Percentiles rank a stretch among this genome's conserved stretches.
Conservation (phyloP, 164 flowering plant genomes). For the Stephania yunnanensis region DNA sequence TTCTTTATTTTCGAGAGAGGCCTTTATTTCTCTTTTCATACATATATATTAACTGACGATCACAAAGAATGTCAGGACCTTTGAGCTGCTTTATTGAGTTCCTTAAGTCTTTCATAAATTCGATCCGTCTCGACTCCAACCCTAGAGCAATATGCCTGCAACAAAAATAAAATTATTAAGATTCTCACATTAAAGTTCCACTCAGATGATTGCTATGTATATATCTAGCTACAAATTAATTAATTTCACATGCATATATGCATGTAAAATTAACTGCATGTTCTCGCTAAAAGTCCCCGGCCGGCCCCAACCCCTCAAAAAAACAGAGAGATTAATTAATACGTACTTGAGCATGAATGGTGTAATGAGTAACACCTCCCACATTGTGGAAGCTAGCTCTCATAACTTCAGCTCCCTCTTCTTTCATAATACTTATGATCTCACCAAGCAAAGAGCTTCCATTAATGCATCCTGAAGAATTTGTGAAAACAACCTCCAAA, state of each 20-base stretch:
- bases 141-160: slow-evolving; percentile 40
- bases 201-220: no score
- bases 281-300: no score
- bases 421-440: slow-evolving; percentile 32
- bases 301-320: no score
- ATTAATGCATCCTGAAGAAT: not conserved
- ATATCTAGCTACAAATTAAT: no score
- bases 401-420: slow-evolving; percentile 51
- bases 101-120: slow-evolving; percentile 34
- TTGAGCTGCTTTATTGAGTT: slow-evolving; percentile 1
- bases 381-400: slow-evolving; percentile 30
- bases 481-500: slow-evolving; percentile 31
- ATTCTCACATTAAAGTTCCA: no score
- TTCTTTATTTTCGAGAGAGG: no score
- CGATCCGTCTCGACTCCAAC: slow-evolving; percentile 44
- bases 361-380: slow-evolving; percentile 34
- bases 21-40: no score
- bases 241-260: no score
- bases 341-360: slow-evolving; percentile 46
- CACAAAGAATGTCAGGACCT: no score
- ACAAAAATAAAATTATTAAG: not conserved
- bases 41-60: no score
- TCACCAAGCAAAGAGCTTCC: slow-evolving; percentile 29
- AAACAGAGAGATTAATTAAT: no score
- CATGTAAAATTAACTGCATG: no score